Evolutionary conservation across 495 filamentous ascomycete species (phyloP), one percentile per base, ranked within the genome.

Genomic region (Penicillium lividum): DNA sequence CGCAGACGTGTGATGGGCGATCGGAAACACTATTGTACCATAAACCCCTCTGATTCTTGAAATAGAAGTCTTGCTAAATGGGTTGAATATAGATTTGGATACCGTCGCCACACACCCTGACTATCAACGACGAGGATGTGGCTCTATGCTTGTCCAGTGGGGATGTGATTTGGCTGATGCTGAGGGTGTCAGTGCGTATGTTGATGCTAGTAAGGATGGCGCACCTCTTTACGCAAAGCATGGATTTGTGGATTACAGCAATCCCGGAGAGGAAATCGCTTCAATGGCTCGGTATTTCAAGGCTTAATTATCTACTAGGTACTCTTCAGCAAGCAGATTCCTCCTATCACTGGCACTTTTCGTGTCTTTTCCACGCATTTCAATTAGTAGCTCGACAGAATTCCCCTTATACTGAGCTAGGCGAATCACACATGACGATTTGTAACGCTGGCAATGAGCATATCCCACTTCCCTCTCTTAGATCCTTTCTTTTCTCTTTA

Each of bases 31-130:
- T 66, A 56, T 16, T 72, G 69, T 72, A 53, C 22, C 22, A 22
- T 22, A 22, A 22, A 30, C 9, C 6, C 38, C 16, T n/a, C 16
- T 31, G 31, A 11, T 33, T 7, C 29, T 33, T 51, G 11, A 13
- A 8, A n/a, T 2, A 11, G 22, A 38, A 58, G n/a, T 28, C 46
- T 13, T 31, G 33, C 30, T 33, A 2, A 10, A 18, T n/a, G 16
- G n/a, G 25, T 2, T 31, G 3, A 6, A 49, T 9, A 76, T 8
- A 76, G 73, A 73, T 47, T 77, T 86, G 34, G 75, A 81, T 60
- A 74, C 80, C 49, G 62, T 86, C 8, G 71, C 75, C 11, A 79
- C 78, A 18, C 75, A 80, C 50, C 81, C 80, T 4, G 72, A 76
- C 25, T 79, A 78, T 52, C 73, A 76, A 54, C 59, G 73, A 15